Conservation (phyloP, 2,329 filamentous ascomycete genomes). For the Grosmannia clavigera region DNA sequence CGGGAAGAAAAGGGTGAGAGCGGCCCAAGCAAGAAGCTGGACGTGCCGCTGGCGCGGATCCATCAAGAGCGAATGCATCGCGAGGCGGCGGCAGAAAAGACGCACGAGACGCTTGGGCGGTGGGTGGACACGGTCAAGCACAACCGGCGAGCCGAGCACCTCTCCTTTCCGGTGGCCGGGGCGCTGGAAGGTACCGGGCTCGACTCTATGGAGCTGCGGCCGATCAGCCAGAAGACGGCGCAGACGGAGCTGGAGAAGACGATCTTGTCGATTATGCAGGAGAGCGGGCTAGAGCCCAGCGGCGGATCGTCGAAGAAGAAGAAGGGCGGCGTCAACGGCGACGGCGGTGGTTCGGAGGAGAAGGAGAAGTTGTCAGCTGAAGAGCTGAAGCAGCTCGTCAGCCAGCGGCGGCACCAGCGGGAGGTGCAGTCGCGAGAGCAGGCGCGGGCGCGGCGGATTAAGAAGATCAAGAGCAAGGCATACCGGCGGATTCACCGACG, state of each 20-base stretch:
- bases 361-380: conserved; percentile 48
- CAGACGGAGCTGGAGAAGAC: conserved; percentile 73
- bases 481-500: conserved; percentile 88
- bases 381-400: conserved; percentile 58
- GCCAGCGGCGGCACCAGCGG: conserved; percentile 65
- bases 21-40: conserved; percentile 51
- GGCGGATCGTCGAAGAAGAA: conserved; percentile 29
- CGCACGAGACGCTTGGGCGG: conserved; percentile 76
- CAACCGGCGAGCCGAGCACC: conserved; percentile 81
- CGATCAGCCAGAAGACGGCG: conserved; percentile 50
- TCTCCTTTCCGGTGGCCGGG: conserved; percentile 75
- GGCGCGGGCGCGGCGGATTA: conserved; percentile 79
- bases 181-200: conserved; percentile 50
- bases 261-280: conserved; percentile 79
- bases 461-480: conserved; percentile 97
- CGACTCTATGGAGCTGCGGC: conserved; percentile 41
- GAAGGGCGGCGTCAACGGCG: neutral
- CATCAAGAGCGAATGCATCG: conserved; percentile 81
- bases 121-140: conserved; percentile 95
- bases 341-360: conserved; percentile 17
- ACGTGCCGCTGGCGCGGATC: conserved; percentile 70
- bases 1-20: conserved; percentile 39
- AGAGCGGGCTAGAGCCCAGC: conserved; percentile 60
- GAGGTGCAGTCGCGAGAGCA: conserved; percentile 84
- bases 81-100: conserved; percentile 73